Base-by-base conservation (phyloP, 1,139 yeast genomes). In the Lodderomyces pseudojiufengensis region DNA sequence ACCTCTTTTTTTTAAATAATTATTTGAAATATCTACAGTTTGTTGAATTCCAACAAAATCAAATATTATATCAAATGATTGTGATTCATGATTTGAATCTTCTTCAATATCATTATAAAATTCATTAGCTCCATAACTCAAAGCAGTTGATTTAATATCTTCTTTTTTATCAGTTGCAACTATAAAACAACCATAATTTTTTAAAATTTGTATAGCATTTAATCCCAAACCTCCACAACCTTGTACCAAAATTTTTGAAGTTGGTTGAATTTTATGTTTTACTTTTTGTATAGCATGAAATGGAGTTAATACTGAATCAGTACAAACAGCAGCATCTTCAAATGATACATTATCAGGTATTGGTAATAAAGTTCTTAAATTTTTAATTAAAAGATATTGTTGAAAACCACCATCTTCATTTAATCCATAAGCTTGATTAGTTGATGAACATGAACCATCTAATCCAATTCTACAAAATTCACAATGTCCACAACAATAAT, bases 171-270 rank as follows among this genome's bases (percentile, higher is more conserved):
- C 78, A 31, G 57, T 51, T 4, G 66, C 70, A 12, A 70, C 69
- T 5, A 70, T 56, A 25, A 62, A 46, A 39, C 68, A 63, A n/a
- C 70, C 70, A 39, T 59, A 70, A 23, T 54, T 51, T 34, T 56
- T 59, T 36, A 70, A 56, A 25, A 73, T 65, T 44, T 73, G 79
- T 12, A 73, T 38, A 2, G 71, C 78, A 49, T 72, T 72, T 42
- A 70, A 54, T 0, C 79, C 78, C 36, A 73, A 57, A 2, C 79
- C 79, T 7, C 79, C 78, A 29, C 70, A 52, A 1, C 79, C 80
- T 35, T 70, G 50, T 5, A 72, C 59, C 36, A 72, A 55, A 3
- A 72, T 70, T 42, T 63, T 69, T 9, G 61, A 42, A 4, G 64
- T 54, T 10, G 76, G 72, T 18, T 52, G 47, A 29, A 70, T 49